Base-by-base conservation (phyloP, 768 basidiomycete species). In the Melanogaster broomeanus region DNA sequence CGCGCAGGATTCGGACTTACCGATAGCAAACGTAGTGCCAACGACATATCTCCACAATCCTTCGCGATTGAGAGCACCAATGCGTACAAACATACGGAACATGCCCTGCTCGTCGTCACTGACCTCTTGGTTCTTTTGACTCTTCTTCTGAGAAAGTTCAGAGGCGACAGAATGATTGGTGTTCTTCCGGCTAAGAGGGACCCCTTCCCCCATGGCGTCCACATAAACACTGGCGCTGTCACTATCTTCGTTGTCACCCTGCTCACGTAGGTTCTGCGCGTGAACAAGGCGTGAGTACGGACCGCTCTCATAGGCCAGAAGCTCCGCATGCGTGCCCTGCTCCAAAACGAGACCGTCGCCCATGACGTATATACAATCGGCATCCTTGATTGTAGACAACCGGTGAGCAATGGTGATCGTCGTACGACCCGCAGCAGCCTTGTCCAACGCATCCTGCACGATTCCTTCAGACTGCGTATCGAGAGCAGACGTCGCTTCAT, bases 391-490 rank as follows among this genome's bases (percentile, higher is more conserved):
- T n/a, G n/a, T n/a, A n/a, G n/a, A n/a, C n/a, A n/a, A n/a, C n/a
- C n/a, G n/a, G n/a, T n/a, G n/a, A n/a, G n/a, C n/a, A n/a, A n/a
- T 88, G 10, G 87, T 88, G 67, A 90, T 88, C 0, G 87, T 89
- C 10, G 88, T 90, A 45, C 88, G 85, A 41, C 85, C 88, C 68
- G 67, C 79, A 22, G 89, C 76, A 56, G 91, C 92, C 68, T 91
- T 92, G 65, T 96, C 91, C 46, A 94, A 66, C 21, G 92, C 93
- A 67, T 94, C 88, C 70, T 94, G 93, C 0, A 96, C n/a, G n/a
- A n/a, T n/a, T n/a, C n/a, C n/a, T n/a, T n/a, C n/a, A n/a, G n/a
- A n/a, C n/a, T n/a, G n/a, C 93, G 52, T 91, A 70, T 94, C 92
- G 18, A 94, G 77, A 30, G 92, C 92, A 56, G 83, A 85, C 2